Conservation (phyloP, 495 filamentous ascomycete species). For the Annulohypoxylon nitens region DNA sequence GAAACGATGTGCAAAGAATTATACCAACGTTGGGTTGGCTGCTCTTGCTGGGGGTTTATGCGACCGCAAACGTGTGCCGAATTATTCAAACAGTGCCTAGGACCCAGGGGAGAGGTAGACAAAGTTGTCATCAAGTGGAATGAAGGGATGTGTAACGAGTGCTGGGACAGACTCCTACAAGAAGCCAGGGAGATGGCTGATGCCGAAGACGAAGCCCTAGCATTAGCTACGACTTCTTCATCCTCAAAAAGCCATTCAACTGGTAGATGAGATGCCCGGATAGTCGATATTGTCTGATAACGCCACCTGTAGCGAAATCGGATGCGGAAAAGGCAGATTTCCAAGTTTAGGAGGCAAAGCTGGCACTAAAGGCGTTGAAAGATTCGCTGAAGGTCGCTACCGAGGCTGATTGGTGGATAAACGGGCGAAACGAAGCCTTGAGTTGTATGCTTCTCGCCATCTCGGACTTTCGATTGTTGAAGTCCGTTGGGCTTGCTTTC, state of each 20-base stretch:
- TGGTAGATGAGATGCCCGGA: conserved; percentile 14
- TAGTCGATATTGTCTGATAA: neutral
- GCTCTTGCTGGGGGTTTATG: conserved; percentile 50
- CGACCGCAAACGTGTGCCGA: conserved; percentile 49
- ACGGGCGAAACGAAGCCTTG: conserved; percentile 2
- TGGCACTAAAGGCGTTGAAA: conserved; percentile 4
- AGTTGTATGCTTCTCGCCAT: conserved; percentile 1
- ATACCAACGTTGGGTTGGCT: conserved; percentile 51
- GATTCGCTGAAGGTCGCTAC: neutral
- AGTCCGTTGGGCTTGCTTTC: conserved; percentile 3
- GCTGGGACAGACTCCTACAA: conserved; percentile 50
- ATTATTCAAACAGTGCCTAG: conserved; percentile 50
- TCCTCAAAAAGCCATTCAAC: conserved; percentile 35
- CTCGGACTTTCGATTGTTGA: conserved; percentile 3
- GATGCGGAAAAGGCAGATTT: conserved; percentile 9
- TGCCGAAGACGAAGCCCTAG: conserved; percentile 41
- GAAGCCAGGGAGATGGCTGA: conserved; percentile 53
- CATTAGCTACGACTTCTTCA: conserved; percentile 27
- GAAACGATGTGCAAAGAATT: conserved; percentile 50
- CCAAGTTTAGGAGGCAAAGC: neutral
- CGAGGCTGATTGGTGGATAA: conserved; percentile 15
- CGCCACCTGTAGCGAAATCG: conserved; percentile 6
- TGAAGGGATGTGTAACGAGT: conserved; percentile 53
- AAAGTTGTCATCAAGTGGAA: conserved; percentile 52
- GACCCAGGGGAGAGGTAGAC: conserved; percentile 50